These are phyloP conservation scores for Monilinia fructigena DNA, from an alignment of 2,329 filamentous ascomycete genomes.

Conservation along the genomic window DNA sequence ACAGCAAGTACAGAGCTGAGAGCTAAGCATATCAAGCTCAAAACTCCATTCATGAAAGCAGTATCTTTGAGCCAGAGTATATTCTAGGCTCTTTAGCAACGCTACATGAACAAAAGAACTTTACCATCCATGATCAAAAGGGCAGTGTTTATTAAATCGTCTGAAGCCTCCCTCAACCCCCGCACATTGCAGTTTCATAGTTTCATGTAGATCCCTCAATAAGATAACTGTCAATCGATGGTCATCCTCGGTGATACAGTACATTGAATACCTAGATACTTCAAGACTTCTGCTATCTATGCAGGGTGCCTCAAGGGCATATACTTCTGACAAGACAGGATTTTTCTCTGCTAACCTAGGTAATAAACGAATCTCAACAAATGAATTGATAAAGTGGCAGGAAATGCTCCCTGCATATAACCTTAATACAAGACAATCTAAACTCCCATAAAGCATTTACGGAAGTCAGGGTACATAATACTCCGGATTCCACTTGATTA, in stretches of 20 bases:
- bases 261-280: too few species aligned
- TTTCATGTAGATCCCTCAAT: neutral
- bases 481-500: neutral
- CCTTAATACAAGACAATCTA: constrained; percentile 3
- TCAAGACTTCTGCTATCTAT: too few species aligned
- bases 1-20: too few species aligned
- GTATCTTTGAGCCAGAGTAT: neutral
- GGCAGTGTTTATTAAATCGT: neutral
- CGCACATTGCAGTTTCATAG: neutral
- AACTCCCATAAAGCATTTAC: neutral
- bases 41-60: neutral
- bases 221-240: neutral
- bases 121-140: neutral
- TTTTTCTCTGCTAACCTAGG: too few species aligned
- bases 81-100: neutral
- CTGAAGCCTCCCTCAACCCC: too few species aligned
- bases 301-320: too few species aligned
- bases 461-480: constrained; percentile 9
- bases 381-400: constrained; percentile 15
- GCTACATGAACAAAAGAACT: neutral
- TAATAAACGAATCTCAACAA: neutral
- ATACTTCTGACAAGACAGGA: too few species aligned
- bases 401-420: constrained; percentile 10
- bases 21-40: too few species aligned
- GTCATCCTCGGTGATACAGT: neutral